Conservation (phyloP, 495 filamentous ascomycete genomes). For the Hypoxylon intermedium region DNA sequence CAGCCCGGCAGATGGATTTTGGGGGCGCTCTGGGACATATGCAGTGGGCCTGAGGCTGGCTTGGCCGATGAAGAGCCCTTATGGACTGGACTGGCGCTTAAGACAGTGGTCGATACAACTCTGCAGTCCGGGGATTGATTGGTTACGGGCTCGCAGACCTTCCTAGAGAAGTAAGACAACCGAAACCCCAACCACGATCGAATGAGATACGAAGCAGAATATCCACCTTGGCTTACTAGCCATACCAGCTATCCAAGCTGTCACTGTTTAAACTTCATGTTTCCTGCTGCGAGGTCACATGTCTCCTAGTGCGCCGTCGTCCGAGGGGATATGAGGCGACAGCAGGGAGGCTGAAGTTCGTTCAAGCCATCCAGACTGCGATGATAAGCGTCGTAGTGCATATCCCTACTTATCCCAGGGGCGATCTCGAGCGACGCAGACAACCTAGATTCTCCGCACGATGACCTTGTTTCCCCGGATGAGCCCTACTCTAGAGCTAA, state of each 20-base stretch:
- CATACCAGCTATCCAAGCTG: background rate
- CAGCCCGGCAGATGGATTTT: constrained; percentile 31
- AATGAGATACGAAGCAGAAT: constrained; percentile 18
- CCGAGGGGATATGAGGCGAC: background rate
- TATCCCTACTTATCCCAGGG: constrained; percentile 24
- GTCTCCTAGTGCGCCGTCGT: background rate
- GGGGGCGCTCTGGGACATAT: background rate
- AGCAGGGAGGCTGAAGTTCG: constrained; percentile 1
- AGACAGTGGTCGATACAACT: constrained; percentile 15
- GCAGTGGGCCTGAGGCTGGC: background rate
- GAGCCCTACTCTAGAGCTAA: background rate
- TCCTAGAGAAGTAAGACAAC: constrained; percentile 42
- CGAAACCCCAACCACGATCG: constrained; percentile 20
- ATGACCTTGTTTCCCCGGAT: constrained; percentile 17
- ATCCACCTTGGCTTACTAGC: constrained; percentile 11
- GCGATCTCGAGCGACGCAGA: constrained; percentile 10
- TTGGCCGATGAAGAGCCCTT: background rate
- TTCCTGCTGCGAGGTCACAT: constrained; percentile 12
- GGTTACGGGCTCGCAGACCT: constrained; percentile 29
- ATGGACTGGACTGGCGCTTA: constrained; percentile 15
- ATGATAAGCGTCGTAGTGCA: constrained; percentile 10
- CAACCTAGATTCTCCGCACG: constrained; percentile 9
- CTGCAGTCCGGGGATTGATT: constrained; percentile 10
- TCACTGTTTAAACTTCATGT: constrained; percentile 3
- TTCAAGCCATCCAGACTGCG: background rate